A percentile compares a stretch with the other conserved stretches of the same genome.
These are phyloP conservation scores for Schoenoplectus triqueter DNA, from an alignment of 202 grass and related monocot species.

Conservation along the genomic window DNA sequence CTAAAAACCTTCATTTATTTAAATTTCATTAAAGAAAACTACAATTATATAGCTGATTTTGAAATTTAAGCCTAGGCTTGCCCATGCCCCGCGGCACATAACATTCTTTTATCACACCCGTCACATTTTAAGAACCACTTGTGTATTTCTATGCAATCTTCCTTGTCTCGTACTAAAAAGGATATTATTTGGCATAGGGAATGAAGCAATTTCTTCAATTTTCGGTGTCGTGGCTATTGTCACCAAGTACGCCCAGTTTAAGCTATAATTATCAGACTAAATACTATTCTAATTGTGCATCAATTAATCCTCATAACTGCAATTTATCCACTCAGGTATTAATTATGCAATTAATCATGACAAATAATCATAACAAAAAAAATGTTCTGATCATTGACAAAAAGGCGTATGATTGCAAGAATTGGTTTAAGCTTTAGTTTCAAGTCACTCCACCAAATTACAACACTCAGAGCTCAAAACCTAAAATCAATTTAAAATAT, in stretches of 20 bases:
- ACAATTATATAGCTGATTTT: too few relatives aligned
- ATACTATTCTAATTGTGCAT: background rate
- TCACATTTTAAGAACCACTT: background rate
- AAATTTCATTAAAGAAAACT: too few relatives aligned
- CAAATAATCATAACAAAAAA: background rate
- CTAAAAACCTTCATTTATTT: too few relatives aligned
- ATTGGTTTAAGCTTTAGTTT: constrained; percentile 7
- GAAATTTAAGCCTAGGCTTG: too few relatives aligned
- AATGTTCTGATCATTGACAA: constrained; percentile 56
- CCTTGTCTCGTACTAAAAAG: background rate
- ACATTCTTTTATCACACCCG: background rate
- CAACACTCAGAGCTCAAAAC: background rate
- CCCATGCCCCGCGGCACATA: too few relatives aligned
- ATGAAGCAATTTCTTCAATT: constrained; percentile 6
- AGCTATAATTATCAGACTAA: background rate
- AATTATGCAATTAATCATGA: background rate
- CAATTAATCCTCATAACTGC: background rate
- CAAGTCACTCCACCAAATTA: background rate
- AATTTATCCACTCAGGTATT: constrained; percentile 2
- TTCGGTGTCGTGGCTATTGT: background rate
- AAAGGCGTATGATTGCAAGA: constrained; percentile 4
- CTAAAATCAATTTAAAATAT: constrained; percentile 47
- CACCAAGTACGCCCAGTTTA: background rate
- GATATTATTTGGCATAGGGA: background rate
- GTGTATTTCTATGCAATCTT: background rate